These are phyloP conservation scores for Spathaspora arborariae DNA, from an alignment of 805 yeast genomes.

Conservation along the genomic window DNA sequence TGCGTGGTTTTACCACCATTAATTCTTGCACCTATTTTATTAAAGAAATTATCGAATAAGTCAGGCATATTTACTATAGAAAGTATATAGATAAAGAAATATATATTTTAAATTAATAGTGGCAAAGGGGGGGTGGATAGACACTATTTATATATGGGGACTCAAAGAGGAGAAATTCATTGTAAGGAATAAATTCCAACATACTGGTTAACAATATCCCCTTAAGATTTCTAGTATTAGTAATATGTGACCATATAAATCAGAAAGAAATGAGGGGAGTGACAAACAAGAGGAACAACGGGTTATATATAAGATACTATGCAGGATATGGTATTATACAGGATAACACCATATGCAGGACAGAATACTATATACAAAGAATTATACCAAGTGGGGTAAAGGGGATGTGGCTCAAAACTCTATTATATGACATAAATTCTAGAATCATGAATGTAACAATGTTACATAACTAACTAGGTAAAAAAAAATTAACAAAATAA, in stretches of 20 bases:
- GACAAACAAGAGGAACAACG: not conserved
- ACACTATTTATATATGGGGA: not conserved
- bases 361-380: too few species aligned
- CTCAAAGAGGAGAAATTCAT: not conserved
- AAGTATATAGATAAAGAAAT: not conserved
- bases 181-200: too few species aligned
- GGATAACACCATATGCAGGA: too few species aligned
- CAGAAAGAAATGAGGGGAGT: not conserved
- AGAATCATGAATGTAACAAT: too few species aligned
- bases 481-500: not conserved
- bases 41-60: conserved; percentile 37
- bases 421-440: too few species aligned
- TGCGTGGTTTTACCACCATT: conserved; percentile 32
- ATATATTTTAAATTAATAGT: not conserved
- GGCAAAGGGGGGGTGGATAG: not conserved
- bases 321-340: too few species aligned
- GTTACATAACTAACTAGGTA: too few species aligned
- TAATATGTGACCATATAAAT: not conserved
- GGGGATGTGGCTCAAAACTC: too few species aligned
- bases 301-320: too few species aligned
- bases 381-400: too few species aligned
- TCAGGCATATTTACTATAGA: conserved; percentile 24
- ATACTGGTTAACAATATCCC: not conserved
- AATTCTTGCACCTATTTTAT: conserved; percentile 25
- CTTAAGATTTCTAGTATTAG: not conserved